phyloP scores from a whole-genome alignment of 305 asterid species.

The Fraxinus xanthoxyloides region DNA sequence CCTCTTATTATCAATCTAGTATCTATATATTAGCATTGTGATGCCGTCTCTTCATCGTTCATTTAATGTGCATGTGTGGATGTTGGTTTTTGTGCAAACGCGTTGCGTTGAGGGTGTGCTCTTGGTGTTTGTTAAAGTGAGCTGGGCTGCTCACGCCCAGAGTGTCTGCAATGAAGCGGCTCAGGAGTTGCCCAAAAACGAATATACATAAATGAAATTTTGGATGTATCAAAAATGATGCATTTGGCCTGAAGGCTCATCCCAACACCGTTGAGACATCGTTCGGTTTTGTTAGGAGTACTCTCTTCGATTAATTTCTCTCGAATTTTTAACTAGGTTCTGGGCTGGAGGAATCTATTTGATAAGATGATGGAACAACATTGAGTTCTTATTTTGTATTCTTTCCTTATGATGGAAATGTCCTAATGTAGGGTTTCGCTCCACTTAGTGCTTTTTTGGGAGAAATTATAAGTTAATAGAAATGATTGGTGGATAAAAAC shows the following conservation, averaged over 20 bases:
- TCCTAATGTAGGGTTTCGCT: not conserved
- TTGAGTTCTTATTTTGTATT: too few species aligned
- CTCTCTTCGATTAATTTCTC: not conserved
- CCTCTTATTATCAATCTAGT: not conserved
- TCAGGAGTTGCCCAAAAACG: not conserved
- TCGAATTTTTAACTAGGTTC: not conserved
- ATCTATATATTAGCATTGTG: not conserved
- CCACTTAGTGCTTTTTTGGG: not conserved
- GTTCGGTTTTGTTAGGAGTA: not conserved
- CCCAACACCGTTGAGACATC: not conserved
- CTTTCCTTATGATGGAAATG: not conserved
- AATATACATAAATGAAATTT: not conserved
- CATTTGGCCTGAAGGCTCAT: not conserved
- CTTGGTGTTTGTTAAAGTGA: not conserved
- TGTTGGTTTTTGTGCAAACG: not conserved
- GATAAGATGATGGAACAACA: too few species aligned
- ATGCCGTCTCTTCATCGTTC: not conserved
- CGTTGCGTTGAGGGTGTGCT: not conserved
- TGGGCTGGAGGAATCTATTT: not conserved
- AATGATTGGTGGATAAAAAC: too few species aligned
- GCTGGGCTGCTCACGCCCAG: not conserved
- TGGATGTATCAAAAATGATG: not conserved
- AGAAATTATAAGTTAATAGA: not conserved
- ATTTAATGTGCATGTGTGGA: not conserved
- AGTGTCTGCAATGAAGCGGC: not conserved